Evolutionary conservation across 1,139 yeast species (phyloP).

Genomic region (Pichia sp.): DNA sequence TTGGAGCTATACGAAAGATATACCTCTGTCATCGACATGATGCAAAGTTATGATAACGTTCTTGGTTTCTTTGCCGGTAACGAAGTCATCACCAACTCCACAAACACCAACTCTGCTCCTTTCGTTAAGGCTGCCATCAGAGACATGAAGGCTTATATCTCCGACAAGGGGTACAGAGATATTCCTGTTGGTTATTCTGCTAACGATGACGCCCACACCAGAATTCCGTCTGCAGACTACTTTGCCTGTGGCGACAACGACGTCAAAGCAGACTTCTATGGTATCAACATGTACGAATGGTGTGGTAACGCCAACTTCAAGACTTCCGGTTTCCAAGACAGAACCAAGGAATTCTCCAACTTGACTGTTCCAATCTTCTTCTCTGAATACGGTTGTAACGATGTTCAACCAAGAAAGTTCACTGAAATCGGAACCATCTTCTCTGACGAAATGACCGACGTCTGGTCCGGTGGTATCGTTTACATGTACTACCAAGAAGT

Average conservation of each 20-base stretch:
- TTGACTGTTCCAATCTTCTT: conserved; percentile 68
- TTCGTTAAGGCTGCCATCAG: conserved; percentile 79
- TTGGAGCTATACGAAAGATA: conserved; percentile 61
- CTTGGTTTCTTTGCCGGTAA: conserved; percentile 81
- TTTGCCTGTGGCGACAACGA: conserved; percentile 68
- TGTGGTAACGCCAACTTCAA: conserved; percentile 70
- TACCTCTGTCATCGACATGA: conserved; percentile 59
- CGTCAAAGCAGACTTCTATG: conserved; percentile 79
- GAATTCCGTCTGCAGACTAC: conserved; percentile 68
- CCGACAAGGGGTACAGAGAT: conserved; percentile 52
- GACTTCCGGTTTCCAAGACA: conserved; percentile 64
- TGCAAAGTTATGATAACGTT: conserved; percentile 64
- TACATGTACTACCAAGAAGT: conserved; percentile 70
- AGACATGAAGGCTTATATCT: conserved; percentile 67
- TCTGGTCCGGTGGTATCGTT: conserved; percentile 87
- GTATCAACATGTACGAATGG: conserved; percentile 96
- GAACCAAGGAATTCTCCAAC: conserved; percentile 67
- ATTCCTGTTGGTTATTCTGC: conserved; percentile 83
- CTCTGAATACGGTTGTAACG: conserved; percentile 80
- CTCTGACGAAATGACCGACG: conserved; percentile 60
- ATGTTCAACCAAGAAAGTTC: conserved; percentile 57
- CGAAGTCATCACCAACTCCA: conserved; percentile 65
- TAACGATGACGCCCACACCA: conserved; percentile 64
- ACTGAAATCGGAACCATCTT: conserved; percentile 39
- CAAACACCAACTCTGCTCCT: conserved; percentile 72